These are phyloP conservation scores for Ceratobasidium sp. DNA, from an alignment of 1,284 basidiomycete species.

Conservation along the genomic window DNA sequence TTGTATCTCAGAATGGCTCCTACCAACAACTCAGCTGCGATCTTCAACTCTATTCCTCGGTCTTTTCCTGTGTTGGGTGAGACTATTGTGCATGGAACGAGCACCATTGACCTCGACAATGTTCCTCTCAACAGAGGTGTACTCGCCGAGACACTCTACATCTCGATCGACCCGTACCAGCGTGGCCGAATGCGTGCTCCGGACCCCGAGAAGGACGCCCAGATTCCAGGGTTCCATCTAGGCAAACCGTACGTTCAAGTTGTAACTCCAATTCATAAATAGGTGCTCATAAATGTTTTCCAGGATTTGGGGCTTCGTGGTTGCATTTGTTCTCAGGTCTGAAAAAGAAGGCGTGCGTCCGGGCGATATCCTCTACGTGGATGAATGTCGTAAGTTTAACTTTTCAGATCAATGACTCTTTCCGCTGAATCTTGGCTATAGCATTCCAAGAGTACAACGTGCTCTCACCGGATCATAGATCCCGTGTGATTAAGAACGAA, in stretches of 20 bases:
- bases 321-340: constrained; percentile 41
- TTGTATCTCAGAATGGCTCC: constrained; percentile 42
- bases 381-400: not conserved
- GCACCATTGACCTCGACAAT: constrained; percentile 53
- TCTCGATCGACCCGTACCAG: constrained; percentile 54
- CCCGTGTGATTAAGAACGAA: constrained; percentile 41
- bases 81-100: constrained; percentile 54
- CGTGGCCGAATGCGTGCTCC: constrained; percentile 47
- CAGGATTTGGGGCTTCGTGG: constrained; percentile 45
- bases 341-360: constrained; percentile 57
- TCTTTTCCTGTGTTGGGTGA: constrained; percentile 57
- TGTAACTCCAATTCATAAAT: not conserved
- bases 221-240: not conserved
- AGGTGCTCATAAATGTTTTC: no score
- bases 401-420: not conserved
- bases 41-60: constrained; percentile 47
- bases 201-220: not conserved
- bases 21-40: constrained; percentile 41
- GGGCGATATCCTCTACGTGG: constrained; percentile 45
- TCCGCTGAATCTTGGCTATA: not conserved
- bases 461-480: constrained; percentile 43
- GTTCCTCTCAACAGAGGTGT: constrained; percentile 52
- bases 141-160: constrained; percentile 51
- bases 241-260: constrained; percentile 9
- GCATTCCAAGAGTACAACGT: constrained; percentile 25